Percentiles rank a stretch among this genome's conserved stretches.
Evolutionary conservation across 2,329 filamentous ascomycete genomes (phyloP).

Genomic region (Ophiocordyceps unilateralis): DNA sequence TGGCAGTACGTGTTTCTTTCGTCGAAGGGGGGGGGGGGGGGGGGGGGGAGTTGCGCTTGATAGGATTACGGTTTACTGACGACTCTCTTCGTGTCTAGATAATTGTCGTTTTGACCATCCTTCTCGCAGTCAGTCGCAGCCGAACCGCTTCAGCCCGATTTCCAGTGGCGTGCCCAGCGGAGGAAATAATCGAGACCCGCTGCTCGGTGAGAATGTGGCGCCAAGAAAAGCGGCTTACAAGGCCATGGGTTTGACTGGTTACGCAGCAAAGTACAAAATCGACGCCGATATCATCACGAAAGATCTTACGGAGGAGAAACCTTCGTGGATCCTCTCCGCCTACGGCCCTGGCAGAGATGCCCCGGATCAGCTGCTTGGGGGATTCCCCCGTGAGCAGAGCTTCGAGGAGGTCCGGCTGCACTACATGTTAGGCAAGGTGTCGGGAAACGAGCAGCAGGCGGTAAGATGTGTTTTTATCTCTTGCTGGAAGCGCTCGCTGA

Average conservation of each 20-base stretch:
- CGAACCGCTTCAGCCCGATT: slow-evolving; percentile 42
- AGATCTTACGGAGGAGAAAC: slow-evolving; percentile 55
- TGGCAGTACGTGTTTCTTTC: slow-evolving; percentile 23
- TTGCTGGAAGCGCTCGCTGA: too few relatives aligned
- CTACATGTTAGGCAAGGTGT: slow-evolving; percentile 41
- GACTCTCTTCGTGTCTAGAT: slow-evolving; percentile 18
- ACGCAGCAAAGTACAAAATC: slow-evolving; percentile 28
- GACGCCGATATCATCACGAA: slow-evolving; percentile 40
- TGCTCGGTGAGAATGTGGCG: slow-evolving; percentile 6
- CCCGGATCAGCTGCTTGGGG: slow-evolving; percentile 72
- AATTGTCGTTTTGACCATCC: slow-evolving; percentile 38
- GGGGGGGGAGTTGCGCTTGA: too few relatives aligned
- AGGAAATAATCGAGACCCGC: slow-evolving; percentile 7
- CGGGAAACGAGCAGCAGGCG: slow-evolving; percentile 40
- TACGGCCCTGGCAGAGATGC: slow-evolving; percentile 66
- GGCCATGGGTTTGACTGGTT: slow-evolving; percentile 1
- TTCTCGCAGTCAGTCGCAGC: slow-evolving; percentile 14
- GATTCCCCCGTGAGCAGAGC: slow-evolving; percentile 62
- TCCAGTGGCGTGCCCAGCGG: slow-evolving; percentile 12
- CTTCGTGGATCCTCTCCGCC: slow-evolving; percentile 71
- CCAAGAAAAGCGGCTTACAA: not conserved
- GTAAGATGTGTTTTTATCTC: too few relatives aligned
- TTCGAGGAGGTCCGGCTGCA: slow-evolving; percentile 74
- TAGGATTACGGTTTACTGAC: too few relatives aligned
- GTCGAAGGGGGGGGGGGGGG: too few relatives aligned